Evolutionary conservation across 208 protist species (phyloP).

Genomic region (Leishmania major): DNA sequence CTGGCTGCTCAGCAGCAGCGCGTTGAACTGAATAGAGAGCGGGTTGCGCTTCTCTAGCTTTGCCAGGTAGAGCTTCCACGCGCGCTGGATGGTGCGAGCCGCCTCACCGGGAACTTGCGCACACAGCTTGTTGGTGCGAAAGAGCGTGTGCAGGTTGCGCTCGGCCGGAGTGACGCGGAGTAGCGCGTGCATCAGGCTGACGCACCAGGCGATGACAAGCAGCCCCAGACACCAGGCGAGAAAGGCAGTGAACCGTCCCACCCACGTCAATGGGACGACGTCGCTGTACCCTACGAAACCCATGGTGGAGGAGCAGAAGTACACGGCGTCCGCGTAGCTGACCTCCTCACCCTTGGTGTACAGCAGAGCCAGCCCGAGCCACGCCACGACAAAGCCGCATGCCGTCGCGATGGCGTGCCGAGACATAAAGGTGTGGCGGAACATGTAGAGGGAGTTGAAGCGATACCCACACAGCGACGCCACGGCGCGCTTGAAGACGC

Average conservation of each 20-base stretch:
- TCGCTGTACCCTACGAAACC: slow-evolving; percentile 64
- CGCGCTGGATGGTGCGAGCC: slow-evolving; percentile 64
- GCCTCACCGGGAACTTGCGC: slow-evolving; percentile 54
- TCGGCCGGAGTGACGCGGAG: slow-evolving; percentile 45
- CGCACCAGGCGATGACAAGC: slow-evolving; percentile 44
- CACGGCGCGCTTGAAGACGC: slow-evolving; percentile 54
- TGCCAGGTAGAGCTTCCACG: slow-evolving; percentile 60
- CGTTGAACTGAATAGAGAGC: slow-evolving; percentile 57
- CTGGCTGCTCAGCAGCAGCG: slow-evolving; percentile 57
- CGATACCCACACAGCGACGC: slow-evolving; percentile 50
- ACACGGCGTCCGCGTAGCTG: slow-evolving; percentile 46
- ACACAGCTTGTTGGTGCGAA: slow-evolving; percentile 66
- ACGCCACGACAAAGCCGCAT: slow-evolving; percentile 31
- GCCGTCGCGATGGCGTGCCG: slow-evolving; percentile 25
- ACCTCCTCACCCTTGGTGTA: slow-evolving; percentile 53
- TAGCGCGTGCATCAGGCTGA: slow-evolving; percentile 47
- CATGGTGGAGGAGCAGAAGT: slow-evolving; percentile 61
- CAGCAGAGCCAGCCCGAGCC: slow-evolving; percentile 45
- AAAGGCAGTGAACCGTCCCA: slow-evolving; percentile 56
- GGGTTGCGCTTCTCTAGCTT: slow-evolving; percentile 39
- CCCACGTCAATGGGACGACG: slow-evolving; percentile 41
- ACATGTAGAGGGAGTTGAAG: slow-evolving; percentile 42
- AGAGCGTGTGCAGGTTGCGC: slow-evolving; percentile 65
- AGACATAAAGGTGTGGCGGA: slow-evolving; percentile 39
- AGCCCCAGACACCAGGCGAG: slow-evolving; percentile 50